phyloP scores from a whole-genome alignment of 495 filamentous ascomycete genomes.

The Bacidia rubella region DNA sequence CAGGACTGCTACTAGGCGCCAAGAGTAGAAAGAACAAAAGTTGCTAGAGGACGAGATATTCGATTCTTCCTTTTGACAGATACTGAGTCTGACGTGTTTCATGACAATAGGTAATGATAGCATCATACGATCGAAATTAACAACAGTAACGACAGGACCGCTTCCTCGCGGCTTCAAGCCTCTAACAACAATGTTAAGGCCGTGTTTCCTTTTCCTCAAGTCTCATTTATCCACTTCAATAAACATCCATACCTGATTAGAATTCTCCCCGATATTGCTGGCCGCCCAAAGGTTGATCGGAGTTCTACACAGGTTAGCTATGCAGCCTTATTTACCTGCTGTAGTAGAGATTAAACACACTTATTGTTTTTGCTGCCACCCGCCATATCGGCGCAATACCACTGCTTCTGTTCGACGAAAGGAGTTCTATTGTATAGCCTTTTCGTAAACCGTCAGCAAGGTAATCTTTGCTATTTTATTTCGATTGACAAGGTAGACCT shows the following conservation, averaged over 20 bases:
- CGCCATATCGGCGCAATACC: neutral
- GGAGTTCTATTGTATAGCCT: neutral
- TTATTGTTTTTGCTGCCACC: neutral
- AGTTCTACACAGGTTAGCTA: neutral
- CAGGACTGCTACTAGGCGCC: too few relatives aligned
- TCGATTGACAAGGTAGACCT: conserved; percentile 84
- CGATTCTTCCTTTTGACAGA: too few relatives aligned
- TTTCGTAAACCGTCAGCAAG: neutral
- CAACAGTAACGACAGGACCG: neutral
- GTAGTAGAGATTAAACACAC: neutral
- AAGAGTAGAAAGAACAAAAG: too few relatives aligned
- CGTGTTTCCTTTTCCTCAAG: neutral
- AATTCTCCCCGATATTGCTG: neutral
- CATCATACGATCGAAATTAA: neutral
- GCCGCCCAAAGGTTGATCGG: neutral
- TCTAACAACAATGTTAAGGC: neutral
- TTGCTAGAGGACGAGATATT: too few relatives aligned
- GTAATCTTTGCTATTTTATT: neutral
- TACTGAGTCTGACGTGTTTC: too few relatives aligned
- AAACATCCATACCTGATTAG: neutral
- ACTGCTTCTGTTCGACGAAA: neutral
- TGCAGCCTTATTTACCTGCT: neutral
- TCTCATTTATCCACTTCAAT: neutral
- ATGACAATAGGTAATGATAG: neutral
- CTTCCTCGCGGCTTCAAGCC: neutral